Conservation (phyloP, 345 rosid species). For the Angophora floribunda region DNA sequence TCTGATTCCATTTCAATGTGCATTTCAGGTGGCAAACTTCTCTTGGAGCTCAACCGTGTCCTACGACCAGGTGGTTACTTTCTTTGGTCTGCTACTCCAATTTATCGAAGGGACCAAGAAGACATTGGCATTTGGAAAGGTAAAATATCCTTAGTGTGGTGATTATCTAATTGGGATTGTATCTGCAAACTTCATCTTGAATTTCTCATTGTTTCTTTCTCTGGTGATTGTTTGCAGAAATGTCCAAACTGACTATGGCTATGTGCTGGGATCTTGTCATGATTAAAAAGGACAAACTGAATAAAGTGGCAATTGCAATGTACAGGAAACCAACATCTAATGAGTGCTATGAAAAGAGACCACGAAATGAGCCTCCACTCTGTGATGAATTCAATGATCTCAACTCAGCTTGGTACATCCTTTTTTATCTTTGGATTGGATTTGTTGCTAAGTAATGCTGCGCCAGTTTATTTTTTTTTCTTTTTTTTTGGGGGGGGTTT, state of each 20-base stretch:
- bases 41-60: constrained; percentile 80
- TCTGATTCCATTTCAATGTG: constrained; percentile 1
- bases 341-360: constrained; percentile 26
- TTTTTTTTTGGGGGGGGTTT: neutral
- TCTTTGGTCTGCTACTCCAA: constrained; percentile 96
- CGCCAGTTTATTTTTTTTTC: too few species aligned
- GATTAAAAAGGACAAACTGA: constrained; percentile 20
- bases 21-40: constrained; percentile 75
- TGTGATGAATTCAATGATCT: constrained; percentile 25
- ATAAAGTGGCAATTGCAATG: constrained; percentile 25
- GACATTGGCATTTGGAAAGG: constrained; percentile 86
- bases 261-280: constrained; percentile 40
- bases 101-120: constrained; percentile 66
- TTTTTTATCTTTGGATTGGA: neutral
- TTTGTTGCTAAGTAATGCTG: neutral
- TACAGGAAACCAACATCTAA: constrained; percentile 30
- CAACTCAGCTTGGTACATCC: constrained; percentile 29
- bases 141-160: neutral
- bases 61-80: constrained; percentile 89
- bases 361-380: constrained; percentile 20
- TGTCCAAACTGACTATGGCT: constrained; percentile 23
- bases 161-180: neutral
- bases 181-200: neutral
- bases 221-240: constrained; percentile 8
- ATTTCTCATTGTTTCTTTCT: neutral